Evolutionary conservation across 306 rosid species (phyloP).

Genomic region (Canavalia gladiata): DNA sequence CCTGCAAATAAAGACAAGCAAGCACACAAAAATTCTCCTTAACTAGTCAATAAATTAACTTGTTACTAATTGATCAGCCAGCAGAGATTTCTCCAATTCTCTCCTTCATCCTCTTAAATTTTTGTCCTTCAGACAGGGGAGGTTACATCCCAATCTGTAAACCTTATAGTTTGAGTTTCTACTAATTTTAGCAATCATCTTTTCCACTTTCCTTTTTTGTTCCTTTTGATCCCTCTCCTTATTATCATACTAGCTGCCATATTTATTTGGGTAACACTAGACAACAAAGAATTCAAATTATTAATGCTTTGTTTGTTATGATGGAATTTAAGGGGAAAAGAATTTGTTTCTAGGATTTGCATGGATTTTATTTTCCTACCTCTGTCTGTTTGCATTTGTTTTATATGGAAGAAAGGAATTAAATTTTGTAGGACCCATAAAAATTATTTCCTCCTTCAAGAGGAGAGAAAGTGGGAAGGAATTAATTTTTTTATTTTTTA

Average conservation of each 20-base stretch:
- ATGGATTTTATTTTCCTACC: too few species aligned
- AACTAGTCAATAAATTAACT: slow-evolving; percentile 7
- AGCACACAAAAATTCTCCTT: background rate
- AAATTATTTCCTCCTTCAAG: too few species aligned
- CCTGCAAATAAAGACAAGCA: background rate
- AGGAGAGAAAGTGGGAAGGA: too few species aligned
- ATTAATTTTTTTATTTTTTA: too few species aligned
- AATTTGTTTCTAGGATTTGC: too few species aligned
- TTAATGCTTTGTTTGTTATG: too few species aligned
- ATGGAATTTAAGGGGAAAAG: too few species aligned
- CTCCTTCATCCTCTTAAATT: slow-evolving; percentile 4
- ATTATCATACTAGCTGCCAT: background rate
- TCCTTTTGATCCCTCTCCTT: background rate
- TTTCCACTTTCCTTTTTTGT: background rate
- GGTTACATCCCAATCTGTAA: background rate
- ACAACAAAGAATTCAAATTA: slow-evolving; percentile 5
- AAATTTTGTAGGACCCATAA: too few species aligned
- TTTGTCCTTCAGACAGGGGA: background rate
- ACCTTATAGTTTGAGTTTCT: background rate
- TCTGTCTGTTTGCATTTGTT: too few species aligned
- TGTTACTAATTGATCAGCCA: background rate
- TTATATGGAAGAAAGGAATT: too few species aligned
- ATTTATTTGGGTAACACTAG: background rate
- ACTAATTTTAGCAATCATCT: background rate
- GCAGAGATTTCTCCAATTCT: slow-evolving; percentile 19